Evolutionary conservation across 2,329 filamentous ascomycete species (phyloP), one percentile per base, ranked within the genome.

Genomic region (Neocucurbitaria cava): DNA sequence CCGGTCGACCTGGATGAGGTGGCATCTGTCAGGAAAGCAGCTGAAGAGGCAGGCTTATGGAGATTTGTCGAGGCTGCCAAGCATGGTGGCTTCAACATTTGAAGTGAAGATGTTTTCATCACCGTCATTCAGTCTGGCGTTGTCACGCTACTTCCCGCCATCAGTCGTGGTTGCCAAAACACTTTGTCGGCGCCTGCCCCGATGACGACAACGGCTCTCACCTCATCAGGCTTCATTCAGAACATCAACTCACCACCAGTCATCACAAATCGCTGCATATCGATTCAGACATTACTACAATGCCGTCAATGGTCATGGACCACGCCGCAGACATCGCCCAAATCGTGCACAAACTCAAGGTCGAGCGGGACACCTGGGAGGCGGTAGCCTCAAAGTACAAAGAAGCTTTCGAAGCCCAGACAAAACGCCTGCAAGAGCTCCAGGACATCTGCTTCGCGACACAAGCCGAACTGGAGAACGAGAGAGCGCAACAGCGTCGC

Each of bases 31-130:
- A 82, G 85, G 50, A 81, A 82, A 61, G 89, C 89, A 2, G 91
- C 91, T 0, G 82, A 87, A 63, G 79, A 85, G 33, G 89, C 87
- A 40, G 90, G 91, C 0, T 76, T 95, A 17, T 95, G 90, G 91
- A 81, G 91, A 18, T 91, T 95, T 71, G 87, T 89, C 54, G 90
- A 95, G 56, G 78, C 79, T 44, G 80, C 83, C 46, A 79, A 82
- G 57, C 81, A 87, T 63, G 81, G 81, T 39, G 82, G 82, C 13
- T 87, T 86, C 71, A 85, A 80, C 41, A 77, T 79, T 11, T 74
- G 59, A 73, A 11, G 5, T 10, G 36, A 9, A 11, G 7, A n/a
- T 21, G 17, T 18, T 21, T 15, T 4, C 21, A 24, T 24, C 30
- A 20, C 38, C 17, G 13, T 31, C 11, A 31, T 31, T 31, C 4